phyloP scores from a whole-genome alignment of 208 protist genomes.

The Borovskyia barvae region DNA sequence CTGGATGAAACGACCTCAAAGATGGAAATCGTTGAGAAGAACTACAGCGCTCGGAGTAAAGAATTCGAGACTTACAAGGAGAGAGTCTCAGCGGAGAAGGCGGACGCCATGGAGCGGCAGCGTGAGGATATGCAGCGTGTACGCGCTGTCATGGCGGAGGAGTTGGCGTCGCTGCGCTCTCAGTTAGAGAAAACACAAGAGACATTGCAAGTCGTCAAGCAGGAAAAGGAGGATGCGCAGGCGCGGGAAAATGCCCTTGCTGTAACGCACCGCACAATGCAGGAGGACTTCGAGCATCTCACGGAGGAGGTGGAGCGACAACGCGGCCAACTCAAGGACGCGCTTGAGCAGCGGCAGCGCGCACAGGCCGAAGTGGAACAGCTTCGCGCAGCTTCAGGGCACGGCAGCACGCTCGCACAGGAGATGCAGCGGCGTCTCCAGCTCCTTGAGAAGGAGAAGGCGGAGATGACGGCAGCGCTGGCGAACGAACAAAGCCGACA shows the following conservation, averaged over 20 bases:
- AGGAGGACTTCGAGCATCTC: slow-evolving; percentile 27
- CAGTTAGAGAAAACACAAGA: slow-evolving; percentile 41
- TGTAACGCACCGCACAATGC: slow-evolving; percentile 22
- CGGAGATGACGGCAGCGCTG: slow-evolving; percentile 29
- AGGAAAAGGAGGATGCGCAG: slow-evolving; percentile 39
- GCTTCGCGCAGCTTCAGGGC: slow-evolving; percentile 15
- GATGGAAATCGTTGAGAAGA: slow-evolving; percentile 15
- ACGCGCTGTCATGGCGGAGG: slow-evolving; percentile 42
- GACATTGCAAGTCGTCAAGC: slow-evolving; percentile 24
- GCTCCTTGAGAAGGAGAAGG: slow-evolving; percentile 25
- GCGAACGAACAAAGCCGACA: slow-evolving; percentile 24
- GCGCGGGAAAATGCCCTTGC: slow-evolving; percentile 28
- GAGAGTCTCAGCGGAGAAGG: slow-evolving; percentile 11
- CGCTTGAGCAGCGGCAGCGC: slow-evolving; percentile 23
- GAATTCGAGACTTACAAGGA: slow-evolving; percentile 11
- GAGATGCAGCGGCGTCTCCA: slow-evolving; percentile 23
- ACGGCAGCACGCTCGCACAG: slow-evolving; percentile 24
- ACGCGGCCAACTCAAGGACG: slow-evolving; percentile 26
- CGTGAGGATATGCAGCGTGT: slow-evolving; percentile 35
- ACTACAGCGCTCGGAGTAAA: slow-evolving; percentile 1
- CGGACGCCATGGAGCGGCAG: slow-evolving; percentile 23
- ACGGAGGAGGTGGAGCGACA: slow-evolving; percentile 23
- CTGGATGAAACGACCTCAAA: slow-evolving; percentile 26
- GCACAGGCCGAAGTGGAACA: slow-evolving; percentile 32
- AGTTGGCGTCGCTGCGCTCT: slow-evolving; percentile 30